phyloP scores from a whole-genome alignment of 441 rosid genomes.

The Brassica balearica region DNA sequence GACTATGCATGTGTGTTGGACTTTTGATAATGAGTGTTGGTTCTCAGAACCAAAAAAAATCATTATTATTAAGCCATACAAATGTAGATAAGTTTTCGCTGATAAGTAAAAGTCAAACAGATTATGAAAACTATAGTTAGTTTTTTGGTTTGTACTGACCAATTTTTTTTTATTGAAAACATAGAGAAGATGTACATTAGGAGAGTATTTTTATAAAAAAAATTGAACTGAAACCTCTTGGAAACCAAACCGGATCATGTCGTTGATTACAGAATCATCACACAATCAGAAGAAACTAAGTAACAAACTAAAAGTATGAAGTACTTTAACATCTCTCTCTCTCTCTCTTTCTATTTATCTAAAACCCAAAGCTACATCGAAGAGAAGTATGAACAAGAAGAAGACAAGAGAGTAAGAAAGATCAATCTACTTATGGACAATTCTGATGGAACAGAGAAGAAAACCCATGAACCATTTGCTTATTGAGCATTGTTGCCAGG shows the following conservation, averaged over 20 bases:
- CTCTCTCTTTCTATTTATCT: neutral
- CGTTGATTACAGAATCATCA: slow-evolving; percentile 18
- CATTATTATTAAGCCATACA: neutral
- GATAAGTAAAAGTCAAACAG: neutral
- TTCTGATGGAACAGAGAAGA: slow-evolving; percentile 34
- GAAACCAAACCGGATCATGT: neutral
- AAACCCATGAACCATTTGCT: neutral
- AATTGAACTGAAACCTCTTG: neutral
- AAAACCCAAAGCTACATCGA: slow-evolving; percentile 14
- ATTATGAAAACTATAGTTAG: neutral
- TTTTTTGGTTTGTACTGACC: too few relatives aligned
- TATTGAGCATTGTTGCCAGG: neutral
- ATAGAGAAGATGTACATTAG: too few relatives aligned
- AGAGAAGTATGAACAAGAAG: slow-evolving; percentile 6
- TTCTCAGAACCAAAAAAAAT: neutral
- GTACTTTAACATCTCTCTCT: slow-evolving; percentile 17
- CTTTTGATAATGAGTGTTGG: neutral
- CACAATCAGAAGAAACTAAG: slow-evolving; percentile 33
- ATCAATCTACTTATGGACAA: slow-evolving; percentile 40
- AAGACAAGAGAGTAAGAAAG: slow-evolving; percentile 29
- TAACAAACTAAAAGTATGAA: slow-evolving; percentile 35
- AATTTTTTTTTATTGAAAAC: too few relatives aligned
- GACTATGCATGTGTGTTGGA: neutral
- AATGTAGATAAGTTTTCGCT: neutral
- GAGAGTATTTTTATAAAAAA: too few relatives aligned